These are phyloP conservation scores for Penicillium vulpinum DNA, from an alignment of 2,329 filamentous ascomycete genomes.

Conservation along the genomic window DNA sequence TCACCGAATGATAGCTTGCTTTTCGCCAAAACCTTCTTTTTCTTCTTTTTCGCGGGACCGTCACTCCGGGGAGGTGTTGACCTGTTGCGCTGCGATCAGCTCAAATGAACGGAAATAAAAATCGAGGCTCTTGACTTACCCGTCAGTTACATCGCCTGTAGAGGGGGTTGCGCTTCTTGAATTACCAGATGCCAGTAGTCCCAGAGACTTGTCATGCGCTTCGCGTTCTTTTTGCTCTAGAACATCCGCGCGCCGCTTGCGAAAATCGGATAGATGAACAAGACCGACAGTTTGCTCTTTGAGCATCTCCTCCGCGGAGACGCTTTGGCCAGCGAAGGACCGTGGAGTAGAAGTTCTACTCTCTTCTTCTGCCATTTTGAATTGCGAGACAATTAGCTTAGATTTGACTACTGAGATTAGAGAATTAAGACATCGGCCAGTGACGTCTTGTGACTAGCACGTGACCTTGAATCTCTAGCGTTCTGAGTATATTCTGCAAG, in stretches of 20 bases:
- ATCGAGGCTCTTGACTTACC: constrained; percentile 51
- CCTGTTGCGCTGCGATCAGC: constrained; percentile 61
- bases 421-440: not conserved
- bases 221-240: constrained; percentile 86
- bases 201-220: constrained; percentile 63
- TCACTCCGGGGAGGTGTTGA: constrained; percentile 51
- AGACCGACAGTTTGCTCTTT: constrained; percentile 88
- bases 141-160: constrained; percentile 51
- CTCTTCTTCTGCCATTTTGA: constrained; percentile 29
- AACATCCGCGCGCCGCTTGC: constrained; percentile 93
- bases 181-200: constrained; percentile 42
- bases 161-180: constrained; percentile 55
- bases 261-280: constrained; percentile 88
- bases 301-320: constrained; percentile 76
- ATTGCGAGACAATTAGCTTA: constrained; percentile 7
- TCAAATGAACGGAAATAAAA: constrained; percentile 12
- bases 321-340: constrained; percentile 70
- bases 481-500: no score
- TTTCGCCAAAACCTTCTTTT: constrained; percentile 60
- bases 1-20: constrained; percentile 63
- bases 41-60: constrained; percentile 52
- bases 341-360: constrained; percentile 48
- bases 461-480: constrained; percentile 6
- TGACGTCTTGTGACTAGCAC: constrained; percentile 18
- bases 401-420: not conserved